These are phyloP conservation scores for Suillus occidentalis DNA, from an alignment of 768 basidiomycete genomes.

Conservation along the genomic window DNA sequence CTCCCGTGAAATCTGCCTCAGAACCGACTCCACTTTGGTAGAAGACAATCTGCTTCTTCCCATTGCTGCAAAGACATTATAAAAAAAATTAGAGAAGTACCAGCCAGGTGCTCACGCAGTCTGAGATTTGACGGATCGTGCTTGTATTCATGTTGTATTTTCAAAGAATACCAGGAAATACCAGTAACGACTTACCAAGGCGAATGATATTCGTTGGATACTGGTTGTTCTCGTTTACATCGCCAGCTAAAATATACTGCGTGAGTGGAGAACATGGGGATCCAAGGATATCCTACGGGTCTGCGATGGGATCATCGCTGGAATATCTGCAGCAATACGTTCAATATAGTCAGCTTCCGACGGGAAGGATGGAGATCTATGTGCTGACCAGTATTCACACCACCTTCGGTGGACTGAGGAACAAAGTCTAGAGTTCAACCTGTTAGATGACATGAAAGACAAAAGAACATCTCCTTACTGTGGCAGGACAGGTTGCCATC, in stretches of 20 bases:
- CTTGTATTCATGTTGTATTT: not conserved
- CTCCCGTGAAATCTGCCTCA: constrained; percentile 17
- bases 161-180: not conserved
- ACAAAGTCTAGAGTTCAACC: not conserved
- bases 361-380: not conserved
- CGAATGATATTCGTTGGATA: constrained; percentile 11
- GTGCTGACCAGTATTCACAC: not conserved
- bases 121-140: constrained; percentile 7
- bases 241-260: not conserved
- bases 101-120: not conserved
- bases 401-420: not conserved
- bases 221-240: not conserved
- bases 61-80: not conserved
- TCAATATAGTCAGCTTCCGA: not conserved
- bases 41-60: constrained; percentile 18
- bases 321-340: too few relatives aligned
- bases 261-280: not conserved
- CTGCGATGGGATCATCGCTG: too few relatives aligned
- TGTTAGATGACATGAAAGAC: too few relatives aligned
- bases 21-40: constrained; percentile 27
- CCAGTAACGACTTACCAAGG: constrained; percentile 8
- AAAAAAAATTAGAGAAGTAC: not conserved
- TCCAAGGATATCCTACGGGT: not conserved
- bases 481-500: not conserved
- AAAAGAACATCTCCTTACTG: not conserved